Evolutionary conservation across 306 rosid genomes (phyloP).

Genomic region (Malus orientalis): DNA sequence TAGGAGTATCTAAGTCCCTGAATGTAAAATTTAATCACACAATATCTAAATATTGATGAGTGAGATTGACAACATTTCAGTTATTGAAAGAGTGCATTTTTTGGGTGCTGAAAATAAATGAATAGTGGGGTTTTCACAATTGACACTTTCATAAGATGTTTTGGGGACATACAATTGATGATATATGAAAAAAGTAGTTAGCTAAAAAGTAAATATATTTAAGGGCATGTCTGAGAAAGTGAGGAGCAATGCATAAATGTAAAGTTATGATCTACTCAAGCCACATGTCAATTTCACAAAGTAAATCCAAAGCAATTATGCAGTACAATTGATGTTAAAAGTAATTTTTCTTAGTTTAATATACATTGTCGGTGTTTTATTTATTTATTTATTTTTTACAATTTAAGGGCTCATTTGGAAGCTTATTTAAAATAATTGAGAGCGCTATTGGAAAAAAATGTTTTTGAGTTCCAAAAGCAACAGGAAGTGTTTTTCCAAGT

Average conservation of each 20-base stretch:
- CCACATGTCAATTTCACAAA: not conserved
- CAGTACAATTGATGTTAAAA: not conserved
- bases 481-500: too few relatives aligned
- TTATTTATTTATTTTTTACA: too few relatives aligned
- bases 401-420: too few relatives aligned
- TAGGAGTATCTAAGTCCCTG: not conserved
- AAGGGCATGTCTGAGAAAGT: not conserved
- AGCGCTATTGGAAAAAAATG: too few relatives aligned
- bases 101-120: not conserved
- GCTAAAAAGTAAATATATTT: not conserved
- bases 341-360: not conserved
- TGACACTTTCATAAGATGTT: not conserved
- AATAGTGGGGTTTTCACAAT: not conserved
- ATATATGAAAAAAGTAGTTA: not conserved
- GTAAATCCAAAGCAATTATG: not conserved
- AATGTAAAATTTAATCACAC: too few relatives aligned
- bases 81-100: not conserved
- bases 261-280: not conserved
- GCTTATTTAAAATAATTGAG: too few relatives aligned
- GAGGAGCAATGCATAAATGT: not conserved
- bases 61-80: not conserved
- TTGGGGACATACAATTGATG: slow-evolving; percentile 2
- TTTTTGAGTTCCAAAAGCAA: too few relatives aligned
- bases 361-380: not conserved
- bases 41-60: not conserved